These are phyloP conservation scores for Talaromyces atroroseus DNA, from an alignment of 2,329 filamentous ascomycete species.

Conservation along the genomic window DNA sequence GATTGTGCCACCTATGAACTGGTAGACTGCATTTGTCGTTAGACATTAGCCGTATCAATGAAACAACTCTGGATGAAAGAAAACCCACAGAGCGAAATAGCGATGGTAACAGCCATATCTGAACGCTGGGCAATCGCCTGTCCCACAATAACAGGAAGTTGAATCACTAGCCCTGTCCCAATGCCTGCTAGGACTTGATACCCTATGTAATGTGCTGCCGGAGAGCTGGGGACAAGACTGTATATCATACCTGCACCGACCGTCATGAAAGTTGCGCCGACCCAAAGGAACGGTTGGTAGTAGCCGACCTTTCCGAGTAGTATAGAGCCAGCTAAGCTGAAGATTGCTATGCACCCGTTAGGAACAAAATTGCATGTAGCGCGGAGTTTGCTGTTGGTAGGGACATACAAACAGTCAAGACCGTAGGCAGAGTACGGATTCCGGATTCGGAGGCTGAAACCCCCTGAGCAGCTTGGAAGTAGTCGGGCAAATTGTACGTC, in stretches of 20 bases:
- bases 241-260: constrained; percentile 24
- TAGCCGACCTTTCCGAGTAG: too few relatives aligned
- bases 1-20: not conserved
- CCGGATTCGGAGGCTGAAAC: constrained; percentile 30
- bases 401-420: constrained; percentile 14
- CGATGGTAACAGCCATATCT: constrained; percentile 17
- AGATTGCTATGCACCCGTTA: constrained; percentile 23
- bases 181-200: constrained; percentile 20
- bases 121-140: constrained; percentile 17
- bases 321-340: not conserved
- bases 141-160: constrained; percentile 14
- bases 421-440: constrained; percentile 36
- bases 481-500: constrained; percentile 24
- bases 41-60: too few relatives aligned
- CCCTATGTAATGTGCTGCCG: constrained; percentile 19
- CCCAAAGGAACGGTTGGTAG: not conserved
- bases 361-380: not conserved
- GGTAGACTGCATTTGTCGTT: not conserved
- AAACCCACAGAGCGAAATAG: constrained; percentile 15
- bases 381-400: not conserved
- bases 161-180: constrained; percentile 17
- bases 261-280: not conserved
- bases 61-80: not conserved
- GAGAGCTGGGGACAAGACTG: constrained; percentile 23
- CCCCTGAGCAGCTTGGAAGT: constrained; percentile 12